A percentile compares a stretch with the other conserved stretches of the same genome.
phyloP scores from a whole-genome alignment of 192 early-diverging fungal species.

The Coemansia sp. region DNA sequence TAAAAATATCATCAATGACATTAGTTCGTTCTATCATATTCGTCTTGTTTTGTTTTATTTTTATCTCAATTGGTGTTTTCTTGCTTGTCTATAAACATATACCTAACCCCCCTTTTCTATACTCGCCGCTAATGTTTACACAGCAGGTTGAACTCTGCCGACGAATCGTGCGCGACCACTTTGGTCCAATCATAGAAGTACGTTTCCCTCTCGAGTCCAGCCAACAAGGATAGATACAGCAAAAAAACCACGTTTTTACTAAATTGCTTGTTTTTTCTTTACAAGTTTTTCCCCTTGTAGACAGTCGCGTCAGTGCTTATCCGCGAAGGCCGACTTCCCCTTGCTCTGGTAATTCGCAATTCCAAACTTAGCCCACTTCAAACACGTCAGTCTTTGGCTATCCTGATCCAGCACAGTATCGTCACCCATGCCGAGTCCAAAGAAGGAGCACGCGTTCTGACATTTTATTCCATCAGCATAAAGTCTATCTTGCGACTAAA shows the following conservation, averaged over 20 bases:
- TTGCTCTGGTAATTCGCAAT: conserved; percentile 55
- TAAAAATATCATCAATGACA: background rate
- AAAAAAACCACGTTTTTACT: background rate
- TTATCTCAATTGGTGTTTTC: background rate
- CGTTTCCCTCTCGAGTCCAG: background rate
- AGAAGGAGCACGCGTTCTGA: conserved; percentile 61
- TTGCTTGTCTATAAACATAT: background rate
- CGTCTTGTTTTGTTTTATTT: too few species aligned
- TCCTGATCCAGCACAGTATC: conserved; percentile 86
- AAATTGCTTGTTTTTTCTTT: background rate
- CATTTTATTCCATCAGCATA: conserved; percentile 68
- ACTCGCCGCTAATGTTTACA: conserved; percentile 36
- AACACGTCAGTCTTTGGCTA: conserved; percentile 72
- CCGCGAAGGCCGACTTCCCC: conserved; percentile 64
- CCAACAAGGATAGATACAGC: background rate
- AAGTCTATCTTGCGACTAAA: conserved; percentile 61
- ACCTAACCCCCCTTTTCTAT: background rate
- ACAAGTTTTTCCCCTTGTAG: conserved; percentile 10
- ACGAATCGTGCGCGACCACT: conserved; percentile 70
- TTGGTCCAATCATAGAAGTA: conserved; percentile 77
- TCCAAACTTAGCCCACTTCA: conserved; percentile 54
- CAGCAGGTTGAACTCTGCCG: conserved; percentile 42
- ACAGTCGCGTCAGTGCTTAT: conserved; percentile 30
- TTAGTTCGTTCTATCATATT: too few species aligned
- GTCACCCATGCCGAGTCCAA: conserved; percentile 66